A percentile compares a stretch with the other conserved stretches of the same genome.
Evolutionary conservation across 2,329 filamentous ascomycete species (phyloP).

Genomic region (Penicillium sp.): DNA sequence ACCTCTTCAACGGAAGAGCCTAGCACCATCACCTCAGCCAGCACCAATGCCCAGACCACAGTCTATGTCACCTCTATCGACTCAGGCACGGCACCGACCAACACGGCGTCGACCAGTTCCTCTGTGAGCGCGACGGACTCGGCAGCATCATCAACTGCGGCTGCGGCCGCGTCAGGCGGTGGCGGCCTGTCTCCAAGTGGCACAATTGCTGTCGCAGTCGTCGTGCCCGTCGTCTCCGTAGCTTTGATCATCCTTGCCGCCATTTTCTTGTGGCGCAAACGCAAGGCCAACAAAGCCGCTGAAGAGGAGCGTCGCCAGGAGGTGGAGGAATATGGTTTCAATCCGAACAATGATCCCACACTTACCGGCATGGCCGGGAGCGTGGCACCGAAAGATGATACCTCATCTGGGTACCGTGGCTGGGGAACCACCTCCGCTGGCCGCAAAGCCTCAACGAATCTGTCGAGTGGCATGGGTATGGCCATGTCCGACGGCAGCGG

Average conservation of each 20-base stretch:
- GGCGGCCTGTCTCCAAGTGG: slow-evolving; percentile 47
- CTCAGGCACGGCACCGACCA: slow-evolving; percentile 11
- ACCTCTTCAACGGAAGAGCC: slow-evolving; percentile 11
- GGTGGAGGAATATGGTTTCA: slow-evolving; percentile 94
- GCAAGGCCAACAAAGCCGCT: slow-evolving; percentile 75
- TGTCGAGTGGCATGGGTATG: slow-evolving; percentile 64
- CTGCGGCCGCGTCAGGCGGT: slow-evolving; percentile 19
- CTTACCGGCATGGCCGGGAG: slow-evolving; percentile 52
- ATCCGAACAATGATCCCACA: slow-evolving; percentile 91
- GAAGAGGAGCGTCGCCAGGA: slow-evolving; percentile 90
- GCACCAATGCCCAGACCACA: slow-evolving; percentile 9
- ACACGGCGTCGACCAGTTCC: slow-evolving; percentile 19
- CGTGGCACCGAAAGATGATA: slow-evolving; percentile 63
- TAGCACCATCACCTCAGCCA: slow-evolving; percentile 16
- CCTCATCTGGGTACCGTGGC: slow-evolving; percentile 75
- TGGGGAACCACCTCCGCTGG: slow-evolving; percentile 79
- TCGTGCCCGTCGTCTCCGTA: slow-evolving; percentile 85
- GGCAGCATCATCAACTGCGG: slow-evolving; percentile 23
- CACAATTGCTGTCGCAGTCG: slow-evolving; percentile 85
- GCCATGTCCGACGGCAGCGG: slow-evolving; percentile 67
- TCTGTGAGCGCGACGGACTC: slow-evolving; percentile 11
- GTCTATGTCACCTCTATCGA: slow-evolving; percentile 12
- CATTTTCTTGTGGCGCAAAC: slow-evolving; percentile 80
- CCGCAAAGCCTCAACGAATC: slow-evolving; percentile 80
- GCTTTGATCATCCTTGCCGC: slow-evolving; percentile 70